Conservation (phyloP, 192 early-diverging fungal genomes). For the Gaertneriomyces sp. region DNA sequence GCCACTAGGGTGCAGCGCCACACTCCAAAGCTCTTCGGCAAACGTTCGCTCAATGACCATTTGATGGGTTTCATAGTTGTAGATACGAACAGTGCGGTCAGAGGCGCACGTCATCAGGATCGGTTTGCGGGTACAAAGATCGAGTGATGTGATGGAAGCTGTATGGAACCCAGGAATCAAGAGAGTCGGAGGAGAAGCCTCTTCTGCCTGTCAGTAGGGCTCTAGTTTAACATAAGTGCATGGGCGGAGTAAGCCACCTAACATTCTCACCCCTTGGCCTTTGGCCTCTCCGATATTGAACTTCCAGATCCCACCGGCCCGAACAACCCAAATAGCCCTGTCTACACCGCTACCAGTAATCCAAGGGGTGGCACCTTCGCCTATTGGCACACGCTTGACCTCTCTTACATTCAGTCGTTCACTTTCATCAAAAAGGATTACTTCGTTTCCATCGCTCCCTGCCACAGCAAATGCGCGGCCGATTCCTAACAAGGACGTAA, state of each 20-base stretch:
- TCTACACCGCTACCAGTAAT: constrained; percentile 41
- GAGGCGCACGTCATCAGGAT: constrained; percentile 46
- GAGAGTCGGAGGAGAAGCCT: constrained; percentile 33
- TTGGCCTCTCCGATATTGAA: constrained; percentile 19
- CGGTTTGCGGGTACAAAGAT: constrained; percentile 53
- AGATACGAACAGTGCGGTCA: constrained; percentile 51
- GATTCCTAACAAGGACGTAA: constrained; percentile 1
- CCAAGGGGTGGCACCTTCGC: constrained; percentile 24
- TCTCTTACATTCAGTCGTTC: constrained; percentile 15
- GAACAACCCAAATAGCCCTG: constrained; percentile 36
- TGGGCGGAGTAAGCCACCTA: neutral
- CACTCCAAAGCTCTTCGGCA: constrained; percentile 47
- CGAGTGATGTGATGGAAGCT: constrained; percentile 46
- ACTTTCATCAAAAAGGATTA: constrained; percentile 30
- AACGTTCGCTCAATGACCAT: constrained; percentile 53
- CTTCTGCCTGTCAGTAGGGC: constrained; percentile 30
- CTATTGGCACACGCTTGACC: constrained; percentile 14
- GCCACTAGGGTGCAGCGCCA: constrained; percentile 57
- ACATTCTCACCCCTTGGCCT: constrained; percentile 1
- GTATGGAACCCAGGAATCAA: constrained; percentile 44
- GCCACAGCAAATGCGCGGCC: constrained; percentile 38
- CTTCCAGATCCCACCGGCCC: constrained; percentile 30
- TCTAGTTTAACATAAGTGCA: neutral
- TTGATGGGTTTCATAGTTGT: constrained; percentile 51
- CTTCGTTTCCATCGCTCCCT: constrained; percentile 31